Percentiles rank a stretch among this genome's conserved stretches.
These are phyloP conservation scores for Leishmania arabica DNA, from an alignment of 208 protist species.

Conservation along the genomic window DNA sequence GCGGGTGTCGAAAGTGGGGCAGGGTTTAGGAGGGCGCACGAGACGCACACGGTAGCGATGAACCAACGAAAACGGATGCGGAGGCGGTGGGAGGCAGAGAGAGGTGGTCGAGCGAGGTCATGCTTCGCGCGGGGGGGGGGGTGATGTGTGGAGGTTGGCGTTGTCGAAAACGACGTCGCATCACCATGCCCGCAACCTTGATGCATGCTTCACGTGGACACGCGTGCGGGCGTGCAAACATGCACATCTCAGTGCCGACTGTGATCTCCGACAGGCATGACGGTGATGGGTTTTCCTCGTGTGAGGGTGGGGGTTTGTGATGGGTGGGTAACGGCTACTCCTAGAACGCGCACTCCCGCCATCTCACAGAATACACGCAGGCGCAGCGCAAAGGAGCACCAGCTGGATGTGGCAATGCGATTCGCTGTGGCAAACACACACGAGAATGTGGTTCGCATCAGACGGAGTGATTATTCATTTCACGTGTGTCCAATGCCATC, in stretches of 20 bases:
- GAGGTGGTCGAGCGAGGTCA: neutral
- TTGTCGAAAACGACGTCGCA: neutral
- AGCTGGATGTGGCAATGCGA: neutral
- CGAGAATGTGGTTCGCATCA: neutral
- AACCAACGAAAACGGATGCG: neutral
- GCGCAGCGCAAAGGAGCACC: neutral
- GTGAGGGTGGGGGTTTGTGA: neutral
- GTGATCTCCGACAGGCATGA: neutral
- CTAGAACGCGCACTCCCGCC: neutral
- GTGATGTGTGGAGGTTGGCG: neutral
- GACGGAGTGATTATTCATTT: neutral
- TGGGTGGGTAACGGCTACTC: neutral
- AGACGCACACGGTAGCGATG: neutral
- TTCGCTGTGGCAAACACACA: neutral
- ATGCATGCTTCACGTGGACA: neutral
- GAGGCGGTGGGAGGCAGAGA: slow-evolving; percentile 3
- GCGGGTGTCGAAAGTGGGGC: neutral
- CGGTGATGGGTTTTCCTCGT: neutral
- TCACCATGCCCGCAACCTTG: neutral
- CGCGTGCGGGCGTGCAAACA: too few relatives aligned
- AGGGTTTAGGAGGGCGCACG: neutral
- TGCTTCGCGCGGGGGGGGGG: neutral
- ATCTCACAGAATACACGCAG: neutral
- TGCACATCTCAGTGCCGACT: neutral
- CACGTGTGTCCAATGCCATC: neutral